Percentiles rank a stretch among this genome's conserved stretches.
Conservation (phyloP, 768 basidiomycete genomes). For the Psilocybe tampanensis region DNA sequence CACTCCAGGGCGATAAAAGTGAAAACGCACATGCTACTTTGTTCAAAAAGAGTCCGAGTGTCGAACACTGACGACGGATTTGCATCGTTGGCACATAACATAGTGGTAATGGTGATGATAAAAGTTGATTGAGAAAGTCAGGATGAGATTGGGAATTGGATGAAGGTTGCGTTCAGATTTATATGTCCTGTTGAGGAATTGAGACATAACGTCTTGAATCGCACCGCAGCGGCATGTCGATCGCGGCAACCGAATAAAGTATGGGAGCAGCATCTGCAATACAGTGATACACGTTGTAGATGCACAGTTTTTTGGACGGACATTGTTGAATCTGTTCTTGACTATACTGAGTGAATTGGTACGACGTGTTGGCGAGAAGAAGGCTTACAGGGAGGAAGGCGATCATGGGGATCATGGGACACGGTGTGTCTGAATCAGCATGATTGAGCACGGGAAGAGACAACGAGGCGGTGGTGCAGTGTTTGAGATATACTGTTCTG, state of each 20-base stretch:
- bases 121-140: neutral
- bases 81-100: constrained; percentile 13
- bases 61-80: constrained; percentile 2
- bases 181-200: neutral
- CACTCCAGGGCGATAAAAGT: neutral
- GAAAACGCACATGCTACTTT: constrained; percentile 12
- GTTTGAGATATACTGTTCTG: neutral
- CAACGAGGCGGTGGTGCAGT: too few species aligned
- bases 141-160: neutral
- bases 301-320: neutral
- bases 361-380: too few species aligned
- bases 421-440: too few species aligned
- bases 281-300: neutral
- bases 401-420: too few species aligned
- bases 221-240: constrained; percentile 10
- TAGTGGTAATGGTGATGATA: constrained; percentile 7
- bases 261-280: neutral
- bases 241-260: neutral
- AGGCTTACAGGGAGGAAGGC: too few species aligned
- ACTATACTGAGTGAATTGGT: too few species aligned
- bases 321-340: too few species aligned
- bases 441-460: too few species aligned
- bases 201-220: neutral
- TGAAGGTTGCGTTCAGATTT: neutral
- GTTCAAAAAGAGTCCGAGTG: neutral